phyloP scores from a whole-genome alignment of 352 stramenopile species.

The Pythium oligandrum region DNA sequence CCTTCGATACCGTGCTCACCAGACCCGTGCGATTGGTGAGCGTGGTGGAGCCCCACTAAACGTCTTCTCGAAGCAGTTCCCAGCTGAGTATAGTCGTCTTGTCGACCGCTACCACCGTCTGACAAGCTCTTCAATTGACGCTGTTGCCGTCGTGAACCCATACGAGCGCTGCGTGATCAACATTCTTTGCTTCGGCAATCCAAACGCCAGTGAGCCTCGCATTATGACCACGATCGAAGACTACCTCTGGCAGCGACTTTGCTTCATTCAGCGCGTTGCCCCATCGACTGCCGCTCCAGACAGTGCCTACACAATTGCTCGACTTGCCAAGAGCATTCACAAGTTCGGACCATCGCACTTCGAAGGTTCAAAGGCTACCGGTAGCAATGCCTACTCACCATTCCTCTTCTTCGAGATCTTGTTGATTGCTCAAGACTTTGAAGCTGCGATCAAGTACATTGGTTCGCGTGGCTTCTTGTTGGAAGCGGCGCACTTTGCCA shows the following conservation, averaged over 20 bases:
- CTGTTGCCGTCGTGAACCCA: slow-evolving; percentile 61
- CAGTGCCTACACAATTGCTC: slow-evolving; percentile 56
- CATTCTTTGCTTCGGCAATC: slow-evolving; percentile 69
- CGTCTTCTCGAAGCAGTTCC: slow-evolving; percentile 68
- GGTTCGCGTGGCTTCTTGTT: slow-evolving; percentile 69
- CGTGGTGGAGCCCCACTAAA: slow-evolving; percentile 28
- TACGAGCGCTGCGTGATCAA: slow-evolving; percentile 83
- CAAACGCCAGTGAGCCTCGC: slow-evolving; percentile 67
- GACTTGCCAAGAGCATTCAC: slow-evolving; percentile 66
- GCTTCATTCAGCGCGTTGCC: slow-evolving; percentile 61
- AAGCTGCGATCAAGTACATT: slow-evolving; percentile 78
- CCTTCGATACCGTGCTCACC: slow-evolving; percentile 54
- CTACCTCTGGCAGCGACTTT: slow-evolving; percentile 82
- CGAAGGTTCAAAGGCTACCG: slow-evolving; percentile 33
- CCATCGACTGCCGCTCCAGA: slow-evolving; percentile 32
- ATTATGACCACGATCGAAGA: slow-evolving; percentile 83
- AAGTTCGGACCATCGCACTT: slow-evolving; percentile 74
- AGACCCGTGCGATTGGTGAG: slow-evolving; percentile 44
- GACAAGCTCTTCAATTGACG: slow-evolving; percentile 66
- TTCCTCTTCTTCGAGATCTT: slow-evolving; percentile 84
- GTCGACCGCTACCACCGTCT: slow-evolving; percentile 67
- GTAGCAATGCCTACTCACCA: slow-evolving; percentile 35
- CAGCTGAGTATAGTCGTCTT: slow-evolving; percentile 53
- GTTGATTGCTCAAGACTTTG: slow-evolving; percentile 73
- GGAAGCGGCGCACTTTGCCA: slow-evolving; percentile 77